Evolutionary conservation across 176 grass and related monocot species (phyloP), one percentile per base, ranked within the genome.

Genomic region (Zea luxurians): DNA sequence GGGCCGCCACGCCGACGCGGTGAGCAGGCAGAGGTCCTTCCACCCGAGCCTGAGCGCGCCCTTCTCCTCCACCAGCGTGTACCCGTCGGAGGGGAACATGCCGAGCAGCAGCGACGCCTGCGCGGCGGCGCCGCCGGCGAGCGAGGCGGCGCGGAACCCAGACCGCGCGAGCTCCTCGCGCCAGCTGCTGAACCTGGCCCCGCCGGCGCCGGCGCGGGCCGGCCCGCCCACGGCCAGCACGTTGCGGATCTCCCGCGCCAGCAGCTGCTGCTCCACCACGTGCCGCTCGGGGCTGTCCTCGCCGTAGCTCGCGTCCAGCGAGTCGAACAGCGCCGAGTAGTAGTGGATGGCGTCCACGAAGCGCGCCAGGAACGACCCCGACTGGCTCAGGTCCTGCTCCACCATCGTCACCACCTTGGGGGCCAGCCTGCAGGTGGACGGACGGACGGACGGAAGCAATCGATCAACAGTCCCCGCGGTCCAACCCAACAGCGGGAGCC

Each of bases 271-370:
- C 95, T 97, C 94, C 7, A 97, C 95, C n/a, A 92, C 73, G 21
- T 97, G 91, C 42, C 91, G 83, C 77, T 97, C 95, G 10, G 66
- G 78, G 85, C 89, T 97, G 86, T 97, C 95, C 80, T 97, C 95
- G 66, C 85, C 66, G 83, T 97, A 94, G 83, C 94, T 94, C 46
- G 94, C 94, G 18, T 92, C 94, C 4, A 97, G 89, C 40, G 95
- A 97, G 80, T 97, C 95, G 76, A 97, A 97, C 69, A 97, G 81
- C 10, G 95, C 95, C 2, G 95, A 97, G 85, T 97, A 94, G 88
- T 97, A 97, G 87, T 97, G 95, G 81, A 97, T 97, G 11, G 91
- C 91, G 78, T 97, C 95, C 38, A 97, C 95, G 80, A 97, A 97
- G 5, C 91, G 91, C 10, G 87, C 87, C 60, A 97, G 85, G 82